phyloP scores from a whole-genome alignment of 2,329 filamentous ascomycete genomes.

The Rugonectria rugulosa region DNA sequence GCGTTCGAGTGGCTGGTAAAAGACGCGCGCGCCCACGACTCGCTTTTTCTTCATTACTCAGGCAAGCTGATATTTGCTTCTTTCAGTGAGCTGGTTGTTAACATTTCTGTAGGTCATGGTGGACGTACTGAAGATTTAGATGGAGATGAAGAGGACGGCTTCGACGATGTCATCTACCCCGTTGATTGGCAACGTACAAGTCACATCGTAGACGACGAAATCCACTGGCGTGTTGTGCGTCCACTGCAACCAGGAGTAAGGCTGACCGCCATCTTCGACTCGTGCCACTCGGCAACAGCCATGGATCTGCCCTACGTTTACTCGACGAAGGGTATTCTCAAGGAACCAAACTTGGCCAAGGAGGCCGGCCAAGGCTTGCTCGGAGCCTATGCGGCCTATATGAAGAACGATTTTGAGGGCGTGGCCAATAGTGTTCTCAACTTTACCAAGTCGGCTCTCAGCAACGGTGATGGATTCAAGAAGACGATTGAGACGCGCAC shows the following conservation, averaged over 20 bases:
- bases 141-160: slow-evolving; percentile 80
- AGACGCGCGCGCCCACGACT: slow-evolving; percentile 75
- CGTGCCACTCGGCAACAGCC: slow-evolving; percentile 80
- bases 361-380: slow-evolving; percentile 78
- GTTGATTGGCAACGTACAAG: slow-evolving; percentile 75
- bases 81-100: background rate
- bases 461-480: slow-evolving; percentile 79
- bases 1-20: slow-evolving; percentile 80
- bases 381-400: slow-evolving; percentile 79
- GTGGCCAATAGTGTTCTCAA: slow-evolving; percentile 81
- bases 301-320: slow-evolving; percentile 83
- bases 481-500: slow-evolving; percentile 88
- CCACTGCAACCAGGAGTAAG: slow-evolving; percentile 84
- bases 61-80: slow-evolving; percentile 51
- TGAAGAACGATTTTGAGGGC: slow-evolving; percentile 81
- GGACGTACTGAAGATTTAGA: slow-evolving; percentile 77
- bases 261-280: slow-evolving; percentile 82
- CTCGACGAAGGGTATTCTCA: slow-evolving; percentile 80
- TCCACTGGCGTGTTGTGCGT: slow-evolving; percentile 79
- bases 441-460: slow-evolving; percentile 86
- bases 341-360: slow-evolving; percentile 82
- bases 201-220: slow-evolving; percentile 81
- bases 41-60: slow-evolving; percentile 80
- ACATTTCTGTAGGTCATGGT: slow-evolving; percentile 66
- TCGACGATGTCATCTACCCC: slow-evolving; percentile 81